Percentiles rank a stretch among this genome's conserved stretches.
Evolutionary conservation across 1,284 basidiomycete species (phyloP).

Genomic region (Leucoagaricus sp.): DNA sequence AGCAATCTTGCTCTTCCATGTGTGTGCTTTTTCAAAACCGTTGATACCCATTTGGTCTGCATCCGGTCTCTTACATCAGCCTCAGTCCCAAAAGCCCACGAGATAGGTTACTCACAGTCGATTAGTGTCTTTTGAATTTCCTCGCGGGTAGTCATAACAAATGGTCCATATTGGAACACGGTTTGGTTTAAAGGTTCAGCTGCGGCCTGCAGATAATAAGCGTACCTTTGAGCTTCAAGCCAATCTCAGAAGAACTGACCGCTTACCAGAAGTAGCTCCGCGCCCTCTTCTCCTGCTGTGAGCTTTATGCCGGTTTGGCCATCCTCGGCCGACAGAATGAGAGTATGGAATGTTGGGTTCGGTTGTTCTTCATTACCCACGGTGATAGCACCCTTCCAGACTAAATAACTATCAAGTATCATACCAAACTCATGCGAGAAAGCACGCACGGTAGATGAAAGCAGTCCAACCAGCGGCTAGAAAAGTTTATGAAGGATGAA

Average conservation of each 20-base stretch:
- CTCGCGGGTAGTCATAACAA: constrained; percentile 80
- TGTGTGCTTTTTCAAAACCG: constrained; percentile 90
- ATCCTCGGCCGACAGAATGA: constrained; percentile 66
- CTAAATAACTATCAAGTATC: constrained; percentile 35
- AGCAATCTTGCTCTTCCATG: constrained; percentile 86
- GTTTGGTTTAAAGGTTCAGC: constrained; percentile 90
- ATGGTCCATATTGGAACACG: constrained; percentile 87
- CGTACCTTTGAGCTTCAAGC: constrained; percentile 6
- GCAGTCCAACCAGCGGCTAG: constrained; percentile 78
- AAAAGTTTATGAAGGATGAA: not conserved
- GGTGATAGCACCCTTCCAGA: constrained; percentile 64
- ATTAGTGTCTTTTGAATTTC: constrained; percentile 84
- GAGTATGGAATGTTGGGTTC: constrained; percentile 71
- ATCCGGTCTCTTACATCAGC: not conserved
- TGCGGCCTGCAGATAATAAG: constrained; percentile 51
- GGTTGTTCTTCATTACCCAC: constrained; percentile 55
- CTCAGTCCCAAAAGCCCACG: not conserved
- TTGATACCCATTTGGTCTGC: constrained; percentile 74
- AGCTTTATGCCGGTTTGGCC: constrained; percentile 66
- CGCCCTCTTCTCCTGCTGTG: constrained; percentile 56
- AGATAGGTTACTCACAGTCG: constrained; percentile 77
- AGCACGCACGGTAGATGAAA: constrained; percentile 73
- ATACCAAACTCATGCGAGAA: not conserved
- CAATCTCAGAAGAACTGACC: constrained; percentile 5
- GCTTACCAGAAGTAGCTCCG: constrained; percentile 71